phyloP scores from a whole-genome alignment of 108 stramenopile genomes.

The Cyclostephanos invisitatus region DNA sequence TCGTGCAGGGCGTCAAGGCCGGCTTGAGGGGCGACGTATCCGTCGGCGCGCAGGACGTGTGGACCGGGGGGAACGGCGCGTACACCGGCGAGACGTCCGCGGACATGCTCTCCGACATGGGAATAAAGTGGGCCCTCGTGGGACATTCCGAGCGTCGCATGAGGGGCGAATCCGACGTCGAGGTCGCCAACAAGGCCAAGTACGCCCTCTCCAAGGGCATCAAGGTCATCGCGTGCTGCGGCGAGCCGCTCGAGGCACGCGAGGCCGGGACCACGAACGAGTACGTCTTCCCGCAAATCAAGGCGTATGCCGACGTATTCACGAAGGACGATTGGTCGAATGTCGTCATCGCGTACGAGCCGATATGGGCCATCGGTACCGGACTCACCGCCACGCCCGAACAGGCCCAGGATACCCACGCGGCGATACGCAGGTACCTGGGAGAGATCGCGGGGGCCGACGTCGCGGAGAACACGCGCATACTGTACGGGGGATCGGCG shows the following conservation, averaged over 20 bases:
- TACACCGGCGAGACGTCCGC: slow-evolving; percentile 97
- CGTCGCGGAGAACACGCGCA: slow-evolving; percentile 84
- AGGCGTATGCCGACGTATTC: slow-evolving; percentile 92
- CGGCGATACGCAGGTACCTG: slow-evolving; percentile 83
- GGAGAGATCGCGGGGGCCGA: slow-evolving; percentile 85
- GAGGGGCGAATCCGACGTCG: slow-evolving; percentile 92
- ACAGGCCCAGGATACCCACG: slow-evolving; percentile 95
- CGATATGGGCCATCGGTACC: slow-evolving; percentile 99
- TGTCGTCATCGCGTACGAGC: slow-evolving; percentile 91
- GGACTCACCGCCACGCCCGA: slow-evolving; percentile 96
- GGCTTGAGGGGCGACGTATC: slow-evolving; percentile 87
- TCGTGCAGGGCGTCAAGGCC: slow-evolving; percentile 80
- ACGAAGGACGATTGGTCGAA: slow-evolving; percentile 84
- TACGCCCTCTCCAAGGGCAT: slow-evolving; percentile 92
- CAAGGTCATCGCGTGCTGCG: slow-evolving; percentile 97
- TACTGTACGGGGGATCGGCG: slow-evolving; percentile 96
- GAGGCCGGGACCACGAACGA: slow-evolving; percentile 98
- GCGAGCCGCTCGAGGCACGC: slow-evolving; percentile 94
- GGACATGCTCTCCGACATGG: slow-evolving; percentile 97
- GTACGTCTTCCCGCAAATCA: slow-evolving; percentile 95
- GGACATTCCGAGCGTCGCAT: slow-evolving; percentile 98
- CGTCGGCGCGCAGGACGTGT: slow-evolving; percentile 93
- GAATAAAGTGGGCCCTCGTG: slow-evolving; percentile 90
- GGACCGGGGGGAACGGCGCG: slow-evolving; percentile 91
- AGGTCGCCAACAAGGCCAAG: slow-evolving; percentile 93